These are phyloP conservation scores for Talaromyces rugulosus DNA, from an alignment of 2,329 filamentous ascomycete genomes.

Conservation along the genomic window DNA sequence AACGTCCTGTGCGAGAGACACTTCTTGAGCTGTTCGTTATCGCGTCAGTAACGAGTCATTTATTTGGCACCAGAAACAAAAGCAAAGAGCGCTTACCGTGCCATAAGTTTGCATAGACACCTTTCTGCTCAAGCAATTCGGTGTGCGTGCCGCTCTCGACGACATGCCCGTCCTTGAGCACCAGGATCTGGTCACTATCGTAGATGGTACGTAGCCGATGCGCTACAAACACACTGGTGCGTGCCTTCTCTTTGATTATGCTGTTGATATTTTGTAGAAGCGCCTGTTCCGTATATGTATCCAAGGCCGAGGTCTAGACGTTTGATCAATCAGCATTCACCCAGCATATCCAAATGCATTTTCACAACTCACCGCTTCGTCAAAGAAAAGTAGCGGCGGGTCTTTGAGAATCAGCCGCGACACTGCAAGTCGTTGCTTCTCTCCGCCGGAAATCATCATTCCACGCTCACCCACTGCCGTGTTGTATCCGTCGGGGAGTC, in stretches of 20 bases:
- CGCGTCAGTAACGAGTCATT: neutral
- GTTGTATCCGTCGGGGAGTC: conserved; percentile 81
- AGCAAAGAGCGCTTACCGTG: conserved; percentile 57
- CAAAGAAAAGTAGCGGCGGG: conserved; percentile 85
- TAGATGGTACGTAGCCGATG: conserved; percentile 90
- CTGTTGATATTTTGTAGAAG: conserved; percentile 89
- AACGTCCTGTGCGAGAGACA: conserved; percentile 40
- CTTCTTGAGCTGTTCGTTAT: conserved; percentile 55
- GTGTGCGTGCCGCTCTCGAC: conserved; percentile 85
- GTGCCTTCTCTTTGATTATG: conserved; percentile 78
- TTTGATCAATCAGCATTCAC: neutral
- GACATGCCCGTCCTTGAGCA: conserved; percentile 78
- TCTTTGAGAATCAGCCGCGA: conserved; percentile 82
- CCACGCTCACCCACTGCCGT: conserved; percentile 92
- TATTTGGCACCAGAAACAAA: neutral
- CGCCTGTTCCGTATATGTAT: conserved; percentile 89
- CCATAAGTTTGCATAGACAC: conserved; percentile 86
- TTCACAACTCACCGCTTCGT: conserved; percentile 64
- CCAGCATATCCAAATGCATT: neutral
- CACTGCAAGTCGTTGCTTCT: conserved; percentile 87
- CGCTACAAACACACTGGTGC: conserved; percentile 92
- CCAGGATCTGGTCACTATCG: conserved; percentile 89
- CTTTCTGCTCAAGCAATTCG: conserved; percentile 67
- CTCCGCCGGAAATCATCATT: conserved; percentile 93
- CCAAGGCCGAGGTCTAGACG: conserved; percentile 70